Base-by-base conservation (phyloP, 768 basidiomycete species). In the Hypsizygus marmoreus region DNA sequence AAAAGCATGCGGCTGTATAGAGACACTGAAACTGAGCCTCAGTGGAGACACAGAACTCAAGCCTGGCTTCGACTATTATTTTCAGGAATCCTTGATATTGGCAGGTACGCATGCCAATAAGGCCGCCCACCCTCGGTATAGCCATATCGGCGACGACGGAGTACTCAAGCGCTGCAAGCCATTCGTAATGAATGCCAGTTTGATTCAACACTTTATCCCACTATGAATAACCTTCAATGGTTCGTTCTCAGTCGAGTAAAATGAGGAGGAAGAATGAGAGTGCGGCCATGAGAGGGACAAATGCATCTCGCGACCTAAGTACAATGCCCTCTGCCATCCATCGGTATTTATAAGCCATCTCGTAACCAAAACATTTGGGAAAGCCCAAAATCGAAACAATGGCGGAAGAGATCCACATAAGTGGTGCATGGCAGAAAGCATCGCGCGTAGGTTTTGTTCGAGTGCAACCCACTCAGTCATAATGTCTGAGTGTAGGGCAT, bases 241-340 rank as follows among this genome's bases (percentile, higher is more conserved):
- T 33, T 8, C 3, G 24, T 22, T 52, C 25, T 16, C 26, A 4
- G 2, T 29, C 16, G n/a, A 33, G 16, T 6, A 48, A 19, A 5
- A 19, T 2, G 6, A 55, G 24, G n/a, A 52, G 4, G n/a, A 44
- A 40, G 19, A 47, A 26, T n/a, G 54, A 22, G 4, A 55, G 16
- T 8, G 42, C 14, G 6, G 47, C 54, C 22, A 55, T 55, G 17
- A 55, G 39, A 16, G 50, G 54, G 10, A 52, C 8, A 37, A 55
- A 51, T 3, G 54, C 46, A 34, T 55, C 41, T 2, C 50, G 26
- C 12, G 54, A 49, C 6, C 28, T 26, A 14, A 20, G 4, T 4
- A 14, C 31, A 3, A 40, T 25, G 13, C 37, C 16, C 14, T 33
- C 2, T 3, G n/a, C 41, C 16, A 26, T 24, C 3, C 12, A 8